Conservation (phyloP, 2,329 filamentous ascomycete genomes). For the Hirsutella minnesotensis region DNA sequence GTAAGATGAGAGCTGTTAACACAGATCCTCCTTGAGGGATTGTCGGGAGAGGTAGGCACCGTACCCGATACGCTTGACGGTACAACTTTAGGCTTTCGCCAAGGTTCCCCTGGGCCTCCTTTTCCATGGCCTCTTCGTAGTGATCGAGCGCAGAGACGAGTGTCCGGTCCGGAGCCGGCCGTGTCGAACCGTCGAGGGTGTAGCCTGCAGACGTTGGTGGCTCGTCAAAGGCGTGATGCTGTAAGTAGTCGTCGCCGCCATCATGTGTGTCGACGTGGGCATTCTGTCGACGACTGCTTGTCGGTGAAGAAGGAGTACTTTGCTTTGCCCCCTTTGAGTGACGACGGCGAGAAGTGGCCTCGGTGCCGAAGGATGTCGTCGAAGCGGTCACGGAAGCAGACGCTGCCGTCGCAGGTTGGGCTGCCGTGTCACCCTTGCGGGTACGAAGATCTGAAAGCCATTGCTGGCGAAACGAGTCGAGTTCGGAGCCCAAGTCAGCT, state of each 20-base stretch:
- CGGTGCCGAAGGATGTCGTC: background rate
- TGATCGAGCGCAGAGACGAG: slow-evolving; percentile 77
- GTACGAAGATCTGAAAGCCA: slow-evolving; percentile 73
- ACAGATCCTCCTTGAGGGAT: background rate
- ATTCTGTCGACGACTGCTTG: background rate
- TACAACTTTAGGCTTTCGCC: slow-evolving; percentile 85
- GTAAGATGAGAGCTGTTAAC: background rate
- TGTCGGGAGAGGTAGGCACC: slow-evolving; percentile 3
- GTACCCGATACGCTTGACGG: slow-evolving; percentile 75
- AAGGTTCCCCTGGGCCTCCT: slow-evolving; percentile 71
- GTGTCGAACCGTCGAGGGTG: slow-evolving; percentile 7
- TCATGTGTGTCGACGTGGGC: slow-evolving; percentile 1
- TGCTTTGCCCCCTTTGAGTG: no score
- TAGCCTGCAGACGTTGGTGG: slow-evolving; percentile 4
- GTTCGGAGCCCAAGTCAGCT: slow-evolving; percentile 47
- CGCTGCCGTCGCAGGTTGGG: background rate
- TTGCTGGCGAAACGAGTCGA: slow-evolving; percentile 74
- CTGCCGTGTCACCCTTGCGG: slow-evolving; percentile 8
- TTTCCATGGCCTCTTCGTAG: slow-evolving; percentile 84
- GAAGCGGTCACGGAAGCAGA: background rate
- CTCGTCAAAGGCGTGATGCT: slow-evolving; percentile 8
- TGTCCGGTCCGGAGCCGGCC: slow-evolving; percentile 19
- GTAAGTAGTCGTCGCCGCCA: slow-evolving; percentile 5
- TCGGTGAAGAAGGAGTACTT: no score
- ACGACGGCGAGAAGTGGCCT: no score